Evolutionary conservation across 2,329 filamentous ascomycete genomes (phyloP).

Genomic region (Trichoderma sp.): DNA sequence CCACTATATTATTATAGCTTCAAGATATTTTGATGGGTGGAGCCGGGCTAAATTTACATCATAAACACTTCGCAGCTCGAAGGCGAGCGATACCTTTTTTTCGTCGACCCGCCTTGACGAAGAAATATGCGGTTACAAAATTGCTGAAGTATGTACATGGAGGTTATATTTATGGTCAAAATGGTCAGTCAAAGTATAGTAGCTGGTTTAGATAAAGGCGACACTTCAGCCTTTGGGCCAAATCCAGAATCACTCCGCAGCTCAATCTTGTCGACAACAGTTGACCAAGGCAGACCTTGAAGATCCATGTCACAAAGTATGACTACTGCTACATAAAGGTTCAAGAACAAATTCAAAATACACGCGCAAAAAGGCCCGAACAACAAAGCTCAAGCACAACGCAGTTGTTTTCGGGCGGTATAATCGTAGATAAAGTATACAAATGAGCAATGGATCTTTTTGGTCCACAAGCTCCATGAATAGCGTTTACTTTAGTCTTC

Average conservation of each 20-base stretch:
- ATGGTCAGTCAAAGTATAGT: too few relatives aligned
- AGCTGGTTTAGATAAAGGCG: too few relatives aligned
- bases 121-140: neutral
- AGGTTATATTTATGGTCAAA: too few relatives aligned
- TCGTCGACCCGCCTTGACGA: neutral
- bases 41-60: neutral
- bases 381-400: too few relatives aligned
- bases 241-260: too few relatives aligned
- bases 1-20: slow-evolving; percentile 30
- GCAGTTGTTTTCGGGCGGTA: neutral
- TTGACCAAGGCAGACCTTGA: too few relatives aligned
- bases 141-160: neutral
- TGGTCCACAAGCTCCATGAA: neutral
- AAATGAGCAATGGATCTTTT: neutral
- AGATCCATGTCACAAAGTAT: too few relatives aligned
- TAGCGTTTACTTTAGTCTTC: neutral
- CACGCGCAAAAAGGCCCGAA: too few relatives aligned
- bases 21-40: neutral
- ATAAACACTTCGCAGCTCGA: neutral
- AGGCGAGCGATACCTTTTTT: neutral
- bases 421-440: neutral
- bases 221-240: too few relatives aligned
- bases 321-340: too few relatives aligned
- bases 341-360: too few relatives aligned
- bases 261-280: too few relatives aligned